Percentiles rank a stretch among this genome's conserved stretches.
These are phyloP conservation scores for Trichoderma atroviride DNA, from an alignment of 2,329 filamentous ascomycete genomes.

Conservation along the genomic window DNA sequence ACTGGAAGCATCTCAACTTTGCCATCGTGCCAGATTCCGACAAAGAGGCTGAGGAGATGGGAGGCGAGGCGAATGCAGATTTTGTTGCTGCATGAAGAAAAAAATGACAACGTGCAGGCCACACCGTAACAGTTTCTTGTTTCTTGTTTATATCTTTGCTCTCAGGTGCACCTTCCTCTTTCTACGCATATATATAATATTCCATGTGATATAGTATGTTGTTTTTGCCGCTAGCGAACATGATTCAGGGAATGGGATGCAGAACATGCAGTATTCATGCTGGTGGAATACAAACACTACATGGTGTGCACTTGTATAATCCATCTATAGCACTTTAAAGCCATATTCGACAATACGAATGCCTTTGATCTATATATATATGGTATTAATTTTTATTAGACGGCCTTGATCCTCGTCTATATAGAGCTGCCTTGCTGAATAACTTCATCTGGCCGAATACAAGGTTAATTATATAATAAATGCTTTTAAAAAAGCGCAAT, in stretches of 20 bases:
- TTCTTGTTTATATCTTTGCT: background rate
- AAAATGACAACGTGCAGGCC: background rate
- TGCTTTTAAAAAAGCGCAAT: background rate
- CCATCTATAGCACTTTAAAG: background rate
- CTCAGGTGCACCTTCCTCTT: background rate
- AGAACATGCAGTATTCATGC: background rate
- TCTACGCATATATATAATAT: background rate
- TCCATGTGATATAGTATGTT: background rate
- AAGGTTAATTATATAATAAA: background rate
- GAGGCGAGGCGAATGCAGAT: background rate
- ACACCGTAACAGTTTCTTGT: background rate
- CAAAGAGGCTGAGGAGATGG: slow-evolving; percentile 14
- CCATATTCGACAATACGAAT: background rate
- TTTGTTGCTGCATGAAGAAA: background rate
- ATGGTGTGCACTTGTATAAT: background rate
- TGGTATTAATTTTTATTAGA: background rate
- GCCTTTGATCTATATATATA: background rate
- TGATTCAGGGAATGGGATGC: background rate
- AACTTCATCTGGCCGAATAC: background rate
- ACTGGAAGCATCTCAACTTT: slow-evolving; percentile 87
- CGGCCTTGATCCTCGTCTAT: background rate
- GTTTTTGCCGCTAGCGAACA: background rate
- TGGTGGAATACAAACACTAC: background rate
- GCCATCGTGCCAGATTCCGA: slow-evolving; percentile 35
- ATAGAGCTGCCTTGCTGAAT: background rate